phyloP scores from a whole-genome alignment of 768 basidiomycete species.

The Suillus weaverae region DNA sequence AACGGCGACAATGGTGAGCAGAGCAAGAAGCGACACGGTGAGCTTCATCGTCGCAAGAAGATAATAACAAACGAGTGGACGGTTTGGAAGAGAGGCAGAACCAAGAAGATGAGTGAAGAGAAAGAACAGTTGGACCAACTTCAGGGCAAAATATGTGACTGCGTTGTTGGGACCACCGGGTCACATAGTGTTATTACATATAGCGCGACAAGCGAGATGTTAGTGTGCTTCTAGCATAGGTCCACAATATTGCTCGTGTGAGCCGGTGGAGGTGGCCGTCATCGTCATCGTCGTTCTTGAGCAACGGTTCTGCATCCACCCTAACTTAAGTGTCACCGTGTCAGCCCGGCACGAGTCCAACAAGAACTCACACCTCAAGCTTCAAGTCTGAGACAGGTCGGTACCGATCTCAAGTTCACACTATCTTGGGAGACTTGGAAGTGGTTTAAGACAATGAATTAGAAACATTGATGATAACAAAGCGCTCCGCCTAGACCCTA shows the following conservation, averaged over 20 bases:
- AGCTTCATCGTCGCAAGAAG: constrained; percentile 42
- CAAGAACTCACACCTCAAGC: neutral
- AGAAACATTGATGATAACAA: neutral
- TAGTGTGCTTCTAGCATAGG: neutral
- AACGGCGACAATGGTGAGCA: constrained; percentile 29
- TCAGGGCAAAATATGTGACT: neutral
- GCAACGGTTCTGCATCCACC: neutral
- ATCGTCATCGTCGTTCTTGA: neutral
- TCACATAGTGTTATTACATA: neutral
- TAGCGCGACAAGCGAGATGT: neutral
- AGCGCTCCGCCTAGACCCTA: neutral
- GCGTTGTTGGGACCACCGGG: neutral
- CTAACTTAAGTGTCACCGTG: neutral
- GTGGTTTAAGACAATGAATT: neutral
- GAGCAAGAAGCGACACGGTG: constrained; percentile 40
- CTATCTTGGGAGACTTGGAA: neutral
- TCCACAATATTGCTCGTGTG: neutral
- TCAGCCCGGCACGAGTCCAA: neutral
- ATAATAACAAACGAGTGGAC: constrained; percentile 16
- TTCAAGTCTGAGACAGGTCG: neutral
- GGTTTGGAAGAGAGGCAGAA: constrained; percentile 1
- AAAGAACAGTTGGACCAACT: neutral
- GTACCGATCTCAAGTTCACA: neutral
- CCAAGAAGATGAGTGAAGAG: neutral
- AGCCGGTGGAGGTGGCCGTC: neutral